Evolutionary conservation across 495 filamentous ascomycete species (phyloP), one percentile per base, ranked within the genome.

Genomic region (Trichocladium antarcticum): DNA sequence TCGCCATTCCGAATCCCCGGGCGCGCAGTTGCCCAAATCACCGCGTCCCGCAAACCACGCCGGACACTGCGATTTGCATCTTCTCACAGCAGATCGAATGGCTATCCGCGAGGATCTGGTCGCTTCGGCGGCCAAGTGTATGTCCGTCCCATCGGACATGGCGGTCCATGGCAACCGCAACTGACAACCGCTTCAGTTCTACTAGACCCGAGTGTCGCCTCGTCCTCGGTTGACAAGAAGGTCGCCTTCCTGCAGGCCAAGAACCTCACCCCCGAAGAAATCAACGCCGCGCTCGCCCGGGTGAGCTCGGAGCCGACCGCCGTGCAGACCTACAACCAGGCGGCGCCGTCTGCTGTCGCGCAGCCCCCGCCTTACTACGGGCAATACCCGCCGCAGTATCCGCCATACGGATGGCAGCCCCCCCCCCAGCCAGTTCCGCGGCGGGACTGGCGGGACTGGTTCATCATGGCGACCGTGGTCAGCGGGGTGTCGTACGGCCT

Each of bases 401-500:
- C 72, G 41, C 80, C 79, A 62, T 93, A 88, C 69, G 71, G 66
- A 55, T 75, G 72, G 72, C 70, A 66, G 64, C 83, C 82, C 48
- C 79, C 79, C 45, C 75, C 80, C 15, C 81, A 82, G 43, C 75
- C 76, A 48, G 32, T 49, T 6, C 87, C 92, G 6, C 81, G 79
- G 57, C 77, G 92, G 53, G 92, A 99, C 64, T 99, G 92, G 92
- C 77, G 92, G 40, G 92, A 99, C 58, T 96, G 86, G 84, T 99
- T 96, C 62, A 94, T 96, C 56, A 87, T 94, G 85, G 89, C 89
- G 8, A 96, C 89, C 0, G 83, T 94, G 8, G 82, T 90, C 53
- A 83, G 85, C 36, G 86, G 87, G 34, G 81, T 93, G 4, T 75
- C 85, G 7, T 95, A 93, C 58, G 89, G 87, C 2, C 63, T 92